Base-by-base conservation (phyloP, 2,329 filamentous ascomycete species). In the Bipolaris zeicola region DNA sequence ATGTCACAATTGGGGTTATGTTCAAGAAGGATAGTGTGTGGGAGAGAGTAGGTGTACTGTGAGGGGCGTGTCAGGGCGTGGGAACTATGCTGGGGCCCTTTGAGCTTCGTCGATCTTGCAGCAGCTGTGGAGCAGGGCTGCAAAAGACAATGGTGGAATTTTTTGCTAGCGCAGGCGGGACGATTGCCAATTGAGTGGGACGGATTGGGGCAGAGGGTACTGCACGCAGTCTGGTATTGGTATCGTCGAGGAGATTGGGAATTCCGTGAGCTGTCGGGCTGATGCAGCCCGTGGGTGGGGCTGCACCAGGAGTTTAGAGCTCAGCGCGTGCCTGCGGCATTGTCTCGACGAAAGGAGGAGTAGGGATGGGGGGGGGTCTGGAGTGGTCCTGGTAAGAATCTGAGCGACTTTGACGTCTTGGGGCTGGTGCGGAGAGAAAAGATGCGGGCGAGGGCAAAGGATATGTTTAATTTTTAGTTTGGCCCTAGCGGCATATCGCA, bases 201-300 rank as follows among this genome's bases (percentile, higher is more conserved):
- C 64, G 65, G 67, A 48, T 66, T 70, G 64, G 65, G 63, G 71
- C 71, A 72, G 62, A 53, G 48, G 47, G 54, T 68, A 70, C 74
- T 73, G 65, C 63, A 65, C 64, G 67, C 70, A 72, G 67, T 75
- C 68, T 66, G 63, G 55, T 58, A 64, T 69, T 73, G 50, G 68
- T 71, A 75, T 77, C 74, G 73, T 77, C 75, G 75, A 73, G 65
- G 72, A 76, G 74, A 83, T 86, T 84, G 82, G 83, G 26, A 83
- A 81, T 81, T 65, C 92, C 89, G 82, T 87, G 88, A 89, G 88
- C 90, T 92, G 89, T 74, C 87, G 87, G 89, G 89, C 90, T 92
- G 86, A 52, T 57, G 59, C 59, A 60, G 57, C 56, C 59, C 59
- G 33, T 56, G 57, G 46, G 42, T 37, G 56, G 56, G 59, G 56